Conservation (phyloP, 495 filamentous ascomycete genomes). For the Clavariopsis aquatica region DNA sequence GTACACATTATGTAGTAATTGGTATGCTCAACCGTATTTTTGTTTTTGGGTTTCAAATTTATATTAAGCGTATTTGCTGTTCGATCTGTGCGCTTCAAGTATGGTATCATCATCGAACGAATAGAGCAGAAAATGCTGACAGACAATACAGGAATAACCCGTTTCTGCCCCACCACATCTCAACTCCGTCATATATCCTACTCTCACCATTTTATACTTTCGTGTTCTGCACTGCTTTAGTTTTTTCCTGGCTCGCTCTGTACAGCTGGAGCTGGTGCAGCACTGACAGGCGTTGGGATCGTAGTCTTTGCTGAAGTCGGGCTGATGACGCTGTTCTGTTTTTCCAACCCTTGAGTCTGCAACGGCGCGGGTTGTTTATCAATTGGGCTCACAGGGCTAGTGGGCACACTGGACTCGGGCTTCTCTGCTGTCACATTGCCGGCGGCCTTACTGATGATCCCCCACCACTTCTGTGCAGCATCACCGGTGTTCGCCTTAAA, state of each 20-base stretch:
- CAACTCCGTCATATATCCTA: background rate
- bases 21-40: no score
- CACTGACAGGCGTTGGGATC: slow-evolving; percentile 15
- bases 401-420: slow-evolving; percentile 37
- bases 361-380: slow-evolving; percentile 40
- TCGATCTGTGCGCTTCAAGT: background rate
- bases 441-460: slow-evolving; percentile 55
- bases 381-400: slow-evolving; percentile 29
- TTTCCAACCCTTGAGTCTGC: slow-evolving; percentile 44
- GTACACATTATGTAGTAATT: no score
- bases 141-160: background rate
- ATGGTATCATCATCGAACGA: background rate
- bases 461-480: slow-evolving; percentile 81
- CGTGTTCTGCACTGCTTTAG: slow-evolving; percentile 2
- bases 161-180: background rate
- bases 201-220: background rate
- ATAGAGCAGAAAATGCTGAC: no score
- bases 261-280: slow-evolving; percentile 23
- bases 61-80: no score
- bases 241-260: slow-evolving; percentile 31
- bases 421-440: slow-evolving; percentile 41
- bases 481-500: slow-evolving; percentile 73
- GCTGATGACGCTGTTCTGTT: slow-evolving; percentile 12
- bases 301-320: slow-evolving; percentile 15
- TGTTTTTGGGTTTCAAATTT: no score